phyloP scores from a whole-genome alignment of 768 basidiomycete species.

The Tulasnella sp. region DNA sequence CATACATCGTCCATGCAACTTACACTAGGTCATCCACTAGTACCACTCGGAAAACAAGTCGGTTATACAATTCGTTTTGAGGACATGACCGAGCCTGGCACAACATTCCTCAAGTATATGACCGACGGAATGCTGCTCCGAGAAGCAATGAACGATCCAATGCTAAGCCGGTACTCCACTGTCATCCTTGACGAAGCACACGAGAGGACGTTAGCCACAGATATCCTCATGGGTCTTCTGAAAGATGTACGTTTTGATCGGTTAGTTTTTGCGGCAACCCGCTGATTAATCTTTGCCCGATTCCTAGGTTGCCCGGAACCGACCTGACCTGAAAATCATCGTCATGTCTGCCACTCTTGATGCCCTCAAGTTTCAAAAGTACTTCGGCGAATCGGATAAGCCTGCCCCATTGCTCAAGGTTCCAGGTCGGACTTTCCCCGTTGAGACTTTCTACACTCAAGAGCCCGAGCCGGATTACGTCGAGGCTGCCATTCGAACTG shows the following conservation, averaged over 20 bases:
- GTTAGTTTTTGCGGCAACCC: background rate
- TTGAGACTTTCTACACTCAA: constrained; percentile 91
- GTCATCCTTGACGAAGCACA: constrained; percentile 99
- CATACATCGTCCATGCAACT: background rate
- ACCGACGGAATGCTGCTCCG: constrained; percentile 93
- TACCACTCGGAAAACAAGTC: constrained; percentile 87
- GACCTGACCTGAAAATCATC: constrained; percentile 89
- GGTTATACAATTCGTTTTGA: constrained; percentile 99
- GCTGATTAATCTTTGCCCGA: background rate
- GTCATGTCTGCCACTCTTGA: constrained; percentile 98
- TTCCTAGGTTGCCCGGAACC: constrained; percentile 53
- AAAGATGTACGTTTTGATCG: constrained; percentile 42
- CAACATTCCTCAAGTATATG: constrained; percentile 98
- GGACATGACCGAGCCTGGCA: constrained; percentile 83
- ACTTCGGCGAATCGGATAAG: constrained; percentile 50
- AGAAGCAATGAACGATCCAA: constrained; percentile 95
- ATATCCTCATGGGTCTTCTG: constrained; percentile 95
- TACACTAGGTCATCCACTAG: constrained; percentile 35
- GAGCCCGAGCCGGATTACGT: constrained; percentile 94
- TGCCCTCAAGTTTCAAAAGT: constrained; percentile 92
- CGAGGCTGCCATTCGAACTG: constrained; percentile 92
- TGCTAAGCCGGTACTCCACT: constrained; percentile 83
- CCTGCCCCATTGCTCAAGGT: constrained; percentile 80
- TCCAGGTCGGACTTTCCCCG: constrained; percentile 88
- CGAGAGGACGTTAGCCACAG: constrained; percentile 94